A percentile compares a stretch with the other conserved stretches of the same genome.
Conservation (phyloP, 116 monocot species). For the Thalassia testudinum region DNA sequence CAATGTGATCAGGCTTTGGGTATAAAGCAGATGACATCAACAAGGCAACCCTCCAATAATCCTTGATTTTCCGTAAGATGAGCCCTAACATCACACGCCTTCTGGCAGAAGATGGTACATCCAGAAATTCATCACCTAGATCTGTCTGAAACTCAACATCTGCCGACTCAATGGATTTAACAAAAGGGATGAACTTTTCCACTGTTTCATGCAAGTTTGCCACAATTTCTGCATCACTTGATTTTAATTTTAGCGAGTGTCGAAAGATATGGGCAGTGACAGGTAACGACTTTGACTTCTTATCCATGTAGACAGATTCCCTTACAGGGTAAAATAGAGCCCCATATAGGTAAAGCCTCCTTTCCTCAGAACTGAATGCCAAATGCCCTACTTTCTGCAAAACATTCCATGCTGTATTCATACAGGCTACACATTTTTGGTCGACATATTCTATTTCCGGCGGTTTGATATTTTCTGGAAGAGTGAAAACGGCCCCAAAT, state of each 20-base stretch:
- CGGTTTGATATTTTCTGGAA: conserved; percentile 48
- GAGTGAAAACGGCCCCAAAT: conserved; percentile 65
- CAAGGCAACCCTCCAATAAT: conserved; percentile 78
- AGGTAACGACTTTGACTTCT: conserved; percentile 62
- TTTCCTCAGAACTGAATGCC: conserved; percentile 47
- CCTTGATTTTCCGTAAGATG: conserved; percentile 65
- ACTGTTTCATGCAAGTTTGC: conserved; percentile 39
- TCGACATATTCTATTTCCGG: conserved; percentile 23
- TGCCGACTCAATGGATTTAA: conserved; percentile 28
- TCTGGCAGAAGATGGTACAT: conserved; percentile 24
- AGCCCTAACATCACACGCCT: conserved; percentile 71
- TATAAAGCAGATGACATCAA: conserved; percentile 50
- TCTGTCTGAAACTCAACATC: conserved; percentile 17
- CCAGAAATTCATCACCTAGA: conserved; percentile 48
- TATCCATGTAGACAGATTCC: conserved; percentile 39
- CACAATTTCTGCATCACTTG: conserved; percentile 76
- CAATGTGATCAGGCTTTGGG: conserved; percentile 4
- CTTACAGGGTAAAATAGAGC: conserved; percentile 63
- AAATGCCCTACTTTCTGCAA: conserved; percentile 31
- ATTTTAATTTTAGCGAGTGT: conserved; percentile 77
- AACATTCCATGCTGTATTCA: conserved; percentile 64
- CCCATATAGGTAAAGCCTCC: conserved; percentile 63
- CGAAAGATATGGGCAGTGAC: conserved; percentile 48
- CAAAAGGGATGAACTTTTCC: conserved; percentile 45
- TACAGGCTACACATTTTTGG: conserved; percentile 41